Base-by-base conservation (phyloP, 352 stramenopile genomes). In the Blastocystis sp. region DNA sequence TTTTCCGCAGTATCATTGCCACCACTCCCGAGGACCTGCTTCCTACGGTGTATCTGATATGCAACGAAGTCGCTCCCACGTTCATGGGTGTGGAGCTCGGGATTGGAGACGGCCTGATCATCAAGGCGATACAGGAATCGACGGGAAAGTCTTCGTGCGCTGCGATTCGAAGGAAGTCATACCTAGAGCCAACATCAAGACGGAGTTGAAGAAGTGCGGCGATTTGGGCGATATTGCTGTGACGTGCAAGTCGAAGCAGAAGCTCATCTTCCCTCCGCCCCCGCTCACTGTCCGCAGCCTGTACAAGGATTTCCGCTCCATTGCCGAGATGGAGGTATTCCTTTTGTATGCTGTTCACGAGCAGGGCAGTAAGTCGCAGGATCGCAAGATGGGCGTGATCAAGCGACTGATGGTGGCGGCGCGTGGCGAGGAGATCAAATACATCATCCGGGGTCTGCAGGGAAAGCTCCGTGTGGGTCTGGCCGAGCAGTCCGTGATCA, bases 51-150 rank as follows among this genome's bases (percentile, higher is more conserved):
- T 97, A 98, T 89, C 92, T 98, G 3, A 96, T 94, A 69, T 95
- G 93, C 91, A 96, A 95, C 24, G 93, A 93, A 80, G 93, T 99
- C 2, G 96, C 96, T 26, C 97, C 97, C 1, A 94, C 95, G 35
- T 98, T 98, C 82, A 95, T 98, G 90, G 98, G 97, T 91, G 92
- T 99, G 9, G 98, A 99, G 92, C 95, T 99, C 35, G 97, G 97
- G 24, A 97, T 99, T 69, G 97, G 97, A 37, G 97, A 99, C 90
- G 94, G 95, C 3, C 96, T 99, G 80, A 91, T 99, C 24, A 98
- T 98, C 91, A 99, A 99, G 92, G 95, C 96, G 1, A 97, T 98
- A 0, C 62, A 70, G 24, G 33, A 91, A 29, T 51, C 85, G 1
- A 90, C 88, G 6, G 90, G 90, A n/a, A 74, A 90, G 16, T 88